These are phyloP conservation scores for Thecaphora frezii DNA, from an alignment of 1,284 basidiomycete genomes.

Conservation along the genomic window DNA sequence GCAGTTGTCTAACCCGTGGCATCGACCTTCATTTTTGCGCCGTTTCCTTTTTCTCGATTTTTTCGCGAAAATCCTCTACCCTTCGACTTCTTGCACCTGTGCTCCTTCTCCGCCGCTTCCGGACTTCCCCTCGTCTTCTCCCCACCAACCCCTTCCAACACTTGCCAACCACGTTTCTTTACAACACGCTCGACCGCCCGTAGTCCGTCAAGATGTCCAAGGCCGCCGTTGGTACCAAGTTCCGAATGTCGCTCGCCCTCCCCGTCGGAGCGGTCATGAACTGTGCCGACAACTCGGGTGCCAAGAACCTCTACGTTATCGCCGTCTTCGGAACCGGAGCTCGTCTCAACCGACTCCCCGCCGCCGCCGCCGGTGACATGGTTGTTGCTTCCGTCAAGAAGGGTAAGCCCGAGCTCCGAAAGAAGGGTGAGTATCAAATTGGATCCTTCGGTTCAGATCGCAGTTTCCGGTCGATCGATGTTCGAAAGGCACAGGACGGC, in stretches of 20 bases:
- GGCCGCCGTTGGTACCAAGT: conserved; percentile 81
- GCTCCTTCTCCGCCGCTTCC: too few species aligned
- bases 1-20: too few species aligned
- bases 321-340: conserved; percentile 92
- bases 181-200: neutral
- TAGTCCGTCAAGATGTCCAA: conserved; percentile 54
- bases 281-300: conserved; percentile 99
- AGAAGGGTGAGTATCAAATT: conserved; percentile 90
- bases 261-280: conserved; percentile 98
- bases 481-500: too few species aligned
- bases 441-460: too few species aligned
- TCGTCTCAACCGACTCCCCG: conserved; percentile 93
- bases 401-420: conserved; percentile 98
- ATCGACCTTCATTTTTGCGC: too few species aligned
- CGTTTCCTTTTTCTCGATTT: too few species aligned
- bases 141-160: neutral
- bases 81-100: too few species aligned
- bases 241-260: conserved; percentile 75
- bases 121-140: too few species aligned
- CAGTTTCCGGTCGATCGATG: too few species aligned
- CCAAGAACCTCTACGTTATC: conserved; percentile 90
- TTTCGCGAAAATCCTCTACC: too few species aligned
- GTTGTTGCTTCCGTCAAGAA: conserved; percentile 99
- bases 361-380: conserved; percentile 98
- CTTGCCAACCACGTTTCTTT: neutral